A percentile compares a stretch with the other conserved stretches of the same genome.
These are phyloP conservation scores for Penicillium bovifimosum DNA, from an alignment of 495 filamentous ascomycete genomes.

Conservation along the genomic window DNA sequence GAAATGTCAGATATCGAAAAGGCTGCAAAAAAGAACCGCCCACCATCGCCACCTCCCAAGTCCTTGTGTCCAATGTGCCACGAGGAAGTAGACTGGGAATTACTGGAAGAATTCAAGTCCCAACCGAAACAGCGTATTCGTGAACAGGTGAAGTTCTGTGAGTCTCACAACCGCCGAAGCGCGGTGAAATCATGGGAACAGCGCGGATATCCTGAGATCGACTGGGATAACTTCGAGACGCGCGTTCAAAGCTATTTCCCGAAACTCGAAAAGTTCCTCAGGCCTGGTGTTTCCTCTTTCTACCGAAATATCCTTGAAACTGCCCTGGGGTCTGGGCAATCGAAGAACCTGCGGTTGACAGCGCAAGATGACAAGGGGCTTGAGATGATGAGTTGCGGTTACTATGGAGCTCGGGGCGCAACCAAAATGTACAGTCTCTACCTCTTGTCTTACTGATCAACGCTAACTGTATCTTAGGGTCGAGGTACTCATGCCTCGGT, in stretches of 20 bases:
- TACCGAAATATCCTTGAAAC: conserved; percentile 57
- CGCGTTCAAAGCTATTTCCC: conserved; percentile 54
- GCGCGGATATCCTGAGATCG: conserved; percentile 69
- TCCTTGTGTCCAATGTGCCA: conserved; percentile 65
- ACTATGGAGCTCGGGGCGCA: conserved; percentile 80
- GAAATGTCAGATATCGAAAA: not conserved
- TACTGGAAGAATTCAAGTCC: conserved; percentile 44
- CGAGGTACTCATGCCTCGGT: conserved; percentile 58
- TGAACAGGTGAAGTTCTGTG: conserved; percentile 64
- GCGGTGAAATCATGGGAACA: conserved; percentile 57
- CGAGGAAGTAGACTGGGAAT: conserved; percentile 47
- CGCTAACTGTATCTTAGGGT: conserved; percentile 32
- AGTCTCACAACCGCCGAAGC: conserved; percentile 55
- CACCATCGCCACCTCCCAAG: conserved; percentile 1
- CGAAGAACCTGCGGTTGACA: conserved; percentile 53
- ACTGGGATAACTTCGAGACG: conserved; percentile 65
- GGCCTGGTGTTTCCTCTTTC: conserved; percentile 49
- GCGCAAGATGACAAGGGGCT: conserved; percentile 29
- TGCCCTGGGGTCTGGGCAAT: conserved; percentile 54
- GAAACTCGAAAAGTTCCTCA: conserved; percentile 54
- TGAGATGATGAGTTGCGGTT: conserved; percentile 59
- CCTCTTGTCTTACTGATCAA: not conserved
- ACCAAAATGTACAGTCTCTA: conserved; percentile 49
- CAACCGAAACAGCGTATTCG: conserved; percentile 52
- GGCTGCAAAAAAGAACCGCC: not conserved